A percentile compares a stretch with the other conserved stretches of the same genome.
phyloP scores from a whole-genome alignment of 257 asterid genomes.

The Solanum stenotomum region DNA sequence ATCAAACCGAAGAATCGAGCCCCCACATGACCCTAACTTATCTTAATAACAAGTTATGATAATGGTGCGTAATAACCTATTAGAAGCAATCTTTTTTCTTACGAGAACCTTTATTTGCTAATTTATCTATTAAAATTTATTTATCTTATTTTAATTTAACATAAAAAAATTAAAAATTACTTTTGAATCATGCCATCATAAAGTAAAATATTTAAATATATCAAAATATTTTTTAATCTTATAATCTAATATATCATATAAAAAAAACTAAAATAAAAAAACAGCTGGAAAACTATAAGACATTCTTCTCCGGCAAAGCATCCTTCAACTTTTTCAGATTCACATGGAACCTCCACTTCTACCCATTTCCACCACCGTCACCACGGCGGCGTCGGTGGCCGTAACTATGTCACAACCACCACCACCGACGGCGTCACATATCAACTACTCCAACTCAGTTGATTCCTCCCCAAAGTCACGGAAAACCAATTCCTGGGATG shows the following conservation, averaged over 20 bases:
- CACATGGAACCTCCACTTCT: constrained; percentile 66
- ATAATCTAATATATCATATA: background rate
- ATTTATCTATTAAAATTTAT: too few relatives aligned
- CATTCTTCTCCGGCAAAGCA: constrained; percentile 2
- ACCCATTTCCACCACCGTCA: constrained; percentile 10
- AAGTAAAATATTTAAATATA: too few relatives aligned
- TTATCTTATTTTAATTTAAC: too few relatives aligned
- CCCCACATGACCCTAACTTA: too few relatives aligned
- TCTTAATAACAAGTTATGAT: too few relatives aligned
- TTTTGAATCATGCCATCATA: too few relatives aligned
- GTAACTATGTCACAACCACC: background rate
- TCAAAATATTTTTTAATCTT: too few relatives aligned
- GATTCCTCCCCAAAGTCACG: constrained; percentile 69
- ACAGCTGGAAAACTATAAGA: constrained; percentile 6
- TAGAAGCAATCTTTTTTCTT: too few relatives aligned
- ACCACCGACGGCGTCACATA: background rate
- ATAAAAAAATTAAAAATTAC: too few relatives aligned
- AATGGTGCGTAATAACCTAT: too few relatives aligned
- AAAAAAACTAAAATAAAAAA: background rate
- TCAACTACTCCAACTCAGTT: constrained; percentile 30
- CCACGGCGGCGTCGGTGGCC: constrained; percentile 3
- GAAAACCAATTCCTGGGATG: constrained; percentile 59
- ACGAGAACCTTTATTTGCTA: too few relatives aligned
- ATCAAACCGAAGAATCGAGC: too few relatives aligned
- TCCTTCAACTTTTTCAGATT: background rate